These are phyloP conservation scores for Bimuria novae-zelandiae DNA, from an alignment of 2,329 filamentous ascomycete genomes.

Conservation along the genomic window DNA sequence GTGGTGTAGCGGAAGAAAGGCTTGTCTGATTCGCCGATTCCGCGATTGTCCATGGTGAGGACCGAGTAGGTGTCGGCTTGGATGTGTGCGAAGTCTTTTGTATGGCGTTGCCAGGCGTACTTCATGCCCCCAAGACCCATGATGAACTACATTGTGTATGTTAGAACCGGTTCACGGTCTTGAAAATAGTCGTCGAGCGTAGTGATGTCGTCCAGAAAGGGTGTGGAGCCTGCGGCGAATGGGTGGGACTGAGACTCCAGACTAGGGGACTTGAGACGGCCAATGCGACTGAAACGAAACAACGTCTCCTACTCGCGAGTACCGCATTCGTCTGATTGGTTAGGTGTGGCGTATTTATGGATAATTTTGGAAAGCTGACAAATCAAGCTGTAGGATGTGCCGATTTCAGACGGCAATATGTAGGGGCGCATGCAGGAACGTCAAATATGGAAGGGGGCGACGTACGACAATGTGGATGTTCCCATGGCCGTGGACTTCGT, in stretches of 20 bases:
- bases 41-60: conserved; percentile 81
- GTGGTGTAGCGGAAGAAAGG: conserved; percentile 79
- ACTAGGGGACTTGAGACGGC: conserved; percentile 38
- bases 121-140: conserved; percentile 76
- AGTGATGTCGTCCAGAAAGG: conserved; percentile 20
- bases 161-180: not conserved
- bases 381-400: conserved; percentile 14
- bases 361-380: not conserved
- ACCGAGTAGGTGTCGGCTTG: conserved; percentile 70
- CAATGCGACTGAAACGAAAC: conserved; percentile 46
- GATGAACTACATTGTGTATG: conserved; percentile 64
- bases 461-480: conserved; percentile 74
- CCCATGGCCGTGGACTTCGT: conserved; percentile 79
- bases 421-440: conserved; percentile 14
- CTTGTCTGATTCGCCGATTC: conserved; percentile 79
- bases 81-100: conserved; percentile 77
- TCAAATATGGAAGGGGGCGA: conserved; percentile 32
- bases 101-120: conserved; percentile 81
- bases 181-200: not conserved
- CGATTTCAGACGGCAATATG: conserved; percentile 18
- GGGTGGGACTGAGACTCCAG: too few relatives aligned
- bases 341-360: not conserved
- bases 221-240: conserved; percentile 26
- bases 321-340: not conserved
- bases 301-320: conserved; percentile 6